Base-by-base conservation (phyloP, 805 yeast species). In the Candida mattraensis region DNA sequence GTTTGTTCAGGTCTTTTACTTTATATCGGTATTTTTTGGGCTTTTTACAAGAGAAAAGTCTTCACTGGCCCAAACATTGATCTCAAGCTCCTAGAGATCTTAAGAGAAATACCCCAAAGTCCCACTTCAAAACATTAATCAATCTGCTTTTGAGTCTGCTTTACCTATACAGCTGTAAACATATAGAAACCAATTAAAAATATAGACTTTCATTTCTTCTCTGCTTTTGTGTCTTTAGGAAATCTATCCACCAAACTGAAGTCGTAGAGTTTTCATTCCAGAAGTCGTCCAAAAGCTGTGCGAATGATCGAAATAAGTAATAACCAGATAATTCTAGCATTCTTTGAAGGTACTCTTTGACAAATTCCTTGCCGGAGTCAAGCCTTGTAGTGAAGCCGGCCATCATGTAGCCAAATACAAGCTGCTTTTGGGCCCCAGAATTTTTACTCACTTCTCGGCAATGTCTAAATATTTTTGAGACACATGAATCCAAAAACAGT, bases 1-100 rank as follows among this genome's bases (percentile, higher is more conserved):
- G 71, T 68, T 3, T 50, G 59, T 26, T 54, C 39, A 7, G 60
- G 57, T 2, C 28, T 37, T 3, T 15, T 41, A 29, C 7, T 23
- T 3, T 32, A 24, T 19, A 30, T 33, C 12, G 31, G 17, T 9
- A 10, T 28, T 10, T 30, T 25, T 24, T 39, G 43, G 43, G n/a
- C 30, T 9, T 12, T 34, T 5, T 11, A 23, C 17, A 39, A 39
- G 17, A 29, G 39, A 27, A 34, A 39, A 18, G 33, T 27, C 13
- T 39, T 39, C 27, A 39, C 39, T 2, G 43, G 43, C 8, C 43
- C 43, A 2, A 18, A 24, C 5, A 30, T 36, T 15, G 31, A 30
- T 12, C 20, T 25, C 5, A 10, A 25, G 12, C 12, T 18, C 8
- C 13, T 24, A 5, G 31, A 33, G 26, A 5, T 15, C 12, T 26